These are phyloP conservation scores for Neofusicoccum kwambonambiense DNA, from an alignment of 2,329 filamentous ascomycete genomes.

Conservation along the genomic window DNA sequence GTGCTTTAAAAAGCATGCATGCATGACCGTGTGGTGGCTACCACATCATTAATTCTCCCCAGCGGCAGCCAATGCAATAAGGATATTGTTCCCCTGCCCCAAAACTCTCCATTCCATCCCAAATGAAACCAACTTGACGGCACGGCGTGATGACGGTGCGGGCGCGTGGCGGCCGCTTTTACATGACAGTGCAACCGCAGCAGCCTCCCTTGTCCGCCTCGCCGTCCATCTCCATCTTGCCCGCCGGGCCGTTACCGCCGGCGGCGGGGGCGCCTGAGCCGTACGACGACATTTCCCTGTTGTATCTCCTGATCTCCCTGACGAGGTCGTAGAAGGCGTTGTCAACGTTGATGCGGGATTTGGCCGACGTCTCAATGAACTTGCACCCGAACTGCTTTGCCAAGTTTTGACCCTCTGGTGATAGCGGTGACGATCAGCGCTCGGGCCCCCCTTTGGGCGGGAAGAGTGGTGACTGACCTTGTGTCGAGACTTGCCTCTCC, in stretches of 20 bases:
- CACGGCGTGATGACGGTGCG: neutral
- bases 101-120: conserved; percentile 3
- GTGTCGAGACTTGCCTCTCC: conserved; percentile 86
- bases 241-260: conserved; percentile 55
- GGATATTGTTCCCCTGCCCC: conserved; percentile 12
- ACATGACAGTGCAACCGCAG: conserved; percentile 89
- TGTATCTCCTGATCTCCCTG: conserved; percentile 95
- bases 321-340: conserved; percentile 99
- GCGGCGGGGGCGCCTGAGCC: conserved; percentile 64
- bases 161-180: conserved; percentile 26
- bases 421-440: conserved; percentile 13
- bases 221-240: conserved; percentile 78
- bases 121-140: conserved; percentile 13
- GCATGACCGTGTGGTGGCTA: conserved; percentile 16
- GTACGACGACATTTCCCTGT: conserved; percentile 95
- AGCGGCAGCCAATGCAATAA: conserved; percentile 17
- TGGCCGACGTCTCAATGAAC: conserved; percentile 98
- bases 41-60: conserved; percentile 17
- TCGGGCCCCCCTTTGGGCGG: conserved; percentile 15
- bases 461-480: conserved; percentile 64
- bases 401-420: conserved; percentile 80
- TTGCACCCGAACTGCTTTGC: conserved; percentile 90
- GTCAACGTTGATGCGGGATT: conserved; percentile 97
- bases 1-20: conserved; percentile 11
- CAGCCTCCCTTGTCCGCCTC: conserved; percentile 68